Percentiles rank a stretch among this genome's conserved stretches.
Conservation (phyloP, 768 basidiomycete species). For the Sarcodon sp. region DNA sequence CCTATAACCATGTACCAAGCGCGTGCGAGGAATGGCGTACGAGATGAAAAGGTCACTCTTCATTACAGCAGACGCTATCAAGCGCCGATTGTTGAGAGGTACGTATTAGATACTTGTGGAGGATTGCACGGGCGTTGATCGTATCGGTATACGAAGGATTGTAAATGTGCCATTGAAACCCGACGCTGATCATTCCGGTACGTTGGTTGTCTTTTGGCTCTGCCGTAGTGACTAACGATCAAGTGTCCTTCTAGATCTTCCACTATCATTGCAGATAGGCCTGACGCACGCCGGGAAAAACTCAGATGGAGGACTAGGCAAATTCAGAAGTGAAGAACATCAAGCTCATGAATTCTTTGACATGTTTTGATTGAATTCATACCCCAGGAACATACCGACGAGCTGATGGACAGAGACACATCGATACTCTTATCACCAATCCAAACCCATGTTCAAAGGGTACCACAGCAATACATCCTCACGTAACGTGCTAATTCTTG, state of each 20-base stretch:
- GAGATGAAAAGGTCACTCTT: constrained; percentile 25
- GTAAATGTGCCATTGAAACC: constrained; percentile 39
- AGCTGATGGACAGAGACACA: constrained; percentile 35
- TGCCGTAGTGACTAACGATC: too few species aligned
- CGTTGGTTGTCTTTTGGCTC: too few species aligned
- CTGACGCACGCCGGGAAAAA: too few species aligned
- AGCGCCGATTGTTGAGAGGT: constrained; percentile 37
- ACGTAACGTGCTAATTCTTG: constrained; percentile 14
- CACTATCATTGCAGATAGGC: too few species aligned
- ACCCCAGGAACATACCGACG: constrained; percentile 41
- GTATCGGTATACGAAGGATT: constrained; percentile 21
- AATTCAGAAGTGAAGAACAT: too few species aligned
- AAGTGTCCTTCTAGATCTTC: too few species aligned
- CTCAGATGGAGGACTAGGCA: too few species aligned
- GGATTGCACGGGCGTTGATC: background rate
- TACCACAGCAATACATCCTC: constrained; percentile 29
- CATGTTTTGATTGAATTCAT: background rate
- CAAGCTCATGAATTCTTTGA: too few species aligned
- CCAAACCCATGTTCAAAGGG: constrained; percentile 39
- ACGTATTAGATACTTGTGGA: constrained; percentile 8
- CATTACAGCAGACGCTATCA: constrained; percentile 43
- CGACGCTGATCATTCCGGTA: constrained; percentile 16
- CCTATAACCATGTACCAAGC: constrained; percentile 33
- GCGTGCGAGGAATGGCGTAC: constrained; percentile 19
- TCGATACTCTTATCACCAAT: constrained; percentile 53